Evolutionary conservation across 208 protist species (phyloP).

Genomic region (Wallacemonas sp.): DNA sequence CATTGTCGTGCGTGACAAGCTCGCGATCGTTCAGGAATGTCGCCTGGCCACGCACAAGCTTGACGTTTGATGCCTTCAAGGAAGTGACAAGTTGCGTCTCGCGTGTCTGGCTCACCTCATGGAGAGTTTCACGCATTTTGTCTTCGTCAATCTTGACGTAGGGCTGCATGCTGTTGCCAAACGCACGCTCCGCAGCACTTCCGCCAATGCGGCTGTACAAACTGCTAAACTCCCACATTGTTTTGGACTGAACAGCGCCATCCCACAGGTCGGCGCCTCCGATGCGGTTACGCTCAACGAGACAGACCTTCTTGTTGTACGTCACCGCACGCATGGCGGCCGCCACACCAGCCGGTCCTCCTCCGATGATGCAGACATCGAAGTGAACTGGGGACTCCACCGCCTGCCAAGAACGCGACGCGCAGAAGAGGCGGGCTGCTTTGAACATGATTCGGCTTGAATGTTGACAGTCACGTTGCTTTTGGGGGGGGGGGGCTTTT

Average conservation of each 20-base stretch:
- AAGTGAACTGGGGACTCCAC: conserved; percentile 36
- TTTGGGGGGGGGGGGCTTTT: no score
- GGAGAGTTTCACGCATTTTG: conserved; percentile 47
- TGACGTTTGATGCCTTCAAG: conserved; percentile 44
- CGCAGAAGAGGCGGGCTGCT: not conserved
- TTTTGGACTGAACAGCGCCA: conserved; percentile 79
- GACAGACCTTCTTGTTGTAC: conserved; percentile 74
- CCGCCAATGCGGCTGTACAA: conserved; percentile 47
- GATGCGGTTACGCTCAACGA: conserved; percentile 63
- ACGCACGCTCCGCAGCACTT: conserved; percentile 42
- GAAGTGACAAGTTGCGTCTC: conserved; percentile 51
- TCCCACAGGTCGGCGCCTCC: conserved; percentile 81
- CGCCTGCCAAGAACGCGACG: conserved; percentile 14
- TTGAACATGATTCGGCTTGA: not conserved
- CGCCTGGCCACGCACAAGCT: conserved; percentile 56
- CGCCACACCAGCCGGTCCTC: conserved; percentile 71
- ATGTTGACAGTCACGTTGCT: conserved; percentile 15
- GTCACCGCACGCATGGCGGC: conserved; percentile 68
- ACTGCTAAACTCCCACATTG: conserved; percentile 78
- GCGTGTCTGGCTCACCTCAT: conserved; percentile 39
- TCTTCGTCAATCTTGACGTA: conserved; percentile 61
- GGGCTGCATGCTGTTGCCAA: conserved; percentile 33
- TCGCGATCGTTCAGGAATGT: conserved; percentile 51
- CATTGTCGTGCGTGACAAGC: conserved; percentile 54
- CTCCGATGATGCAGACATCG: conserved; percentile 84